phyloP scores from a whole-genome alignment of 495 filamentous ascomycete genomes.

The Xylaria venustula region DNA sequence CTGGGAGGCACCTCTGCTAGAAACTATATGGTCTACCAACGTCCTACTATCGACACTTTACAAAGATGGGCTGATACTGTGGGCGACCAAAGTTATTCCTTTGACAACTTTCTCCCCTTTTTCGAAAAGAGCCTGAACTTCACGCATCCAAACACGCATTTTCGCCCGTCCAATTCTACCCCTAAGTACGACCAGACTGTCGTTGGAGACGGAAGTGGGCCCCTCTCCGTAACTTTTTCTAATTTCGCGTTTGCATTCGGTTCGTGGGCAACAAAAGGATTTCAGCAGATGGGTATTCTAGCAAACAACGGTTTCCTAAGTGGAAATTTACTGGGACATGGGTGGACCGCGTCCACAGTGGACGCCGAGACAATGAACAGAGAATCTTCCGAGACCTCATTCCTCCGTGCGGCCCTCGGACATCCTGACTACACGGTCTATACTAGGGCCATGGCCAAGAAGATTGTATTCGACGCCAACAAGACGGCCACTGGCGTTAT shows the following conservation, averaged over 20 bases:
- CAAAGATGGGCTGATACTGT: slow-evolving; percentile 58
- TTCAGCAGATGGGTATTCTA: slow-evolving; percentile 39
- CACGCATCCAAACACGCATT: slow-evolving; percentile 44
- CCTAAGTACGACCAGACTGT: slow-evolving; percentile 40
- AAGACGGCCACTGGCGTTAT: slow-evolving; percentile 16
- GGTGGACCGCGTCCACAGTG: slow-evolving; percentile 43
- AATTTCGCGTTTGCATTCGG: slow-evolving; percentile 47
- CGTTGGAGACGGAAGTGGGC: slow-evolving; percentile 37
- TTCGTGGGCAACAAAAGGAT: slow-evolving; percentile 32
- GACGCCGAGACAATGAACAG: slow-evolving; percentile 19
- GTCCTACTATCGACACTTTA: slow-evolving; percentile 36
- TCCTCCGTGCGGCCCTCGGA: slow-evolving; percentile 17
- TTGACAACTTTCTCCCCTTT: slow-evolving; percentile 50
- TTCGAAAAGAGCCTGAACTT: slow-evolving; percentile 54
- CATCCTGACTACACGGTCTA: slow-evolving; percentile 28
- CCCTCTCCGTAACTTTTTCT: slow-evolving; percentile 52
- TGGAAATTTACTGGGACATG: slow-evolving; percentile 40
- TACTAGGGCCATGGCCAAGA: slow-evolving; percentile 28
- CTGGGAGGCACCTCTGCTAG: slow-evolving; percentile 36
- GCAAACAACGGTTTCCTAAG: slow-evolving; percentile 37
- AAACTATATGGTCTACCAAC: slow-evolving; percentile 52
- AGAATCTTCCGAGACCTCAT: slow-evolving; percentile 23
- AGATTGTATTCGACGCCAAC: slow-evolving; percentile 32
- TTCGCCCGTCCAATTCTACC: slow-evolving; percentile 42
- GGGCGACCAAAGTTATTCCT: slow-evolving; percentile 55